Percentiles rank a stretch among this genome's conserved stretches.
phyloP scores from a whole-genome alignment of 306 rosid species.

The Oemleria cerasiformis region DNA sequence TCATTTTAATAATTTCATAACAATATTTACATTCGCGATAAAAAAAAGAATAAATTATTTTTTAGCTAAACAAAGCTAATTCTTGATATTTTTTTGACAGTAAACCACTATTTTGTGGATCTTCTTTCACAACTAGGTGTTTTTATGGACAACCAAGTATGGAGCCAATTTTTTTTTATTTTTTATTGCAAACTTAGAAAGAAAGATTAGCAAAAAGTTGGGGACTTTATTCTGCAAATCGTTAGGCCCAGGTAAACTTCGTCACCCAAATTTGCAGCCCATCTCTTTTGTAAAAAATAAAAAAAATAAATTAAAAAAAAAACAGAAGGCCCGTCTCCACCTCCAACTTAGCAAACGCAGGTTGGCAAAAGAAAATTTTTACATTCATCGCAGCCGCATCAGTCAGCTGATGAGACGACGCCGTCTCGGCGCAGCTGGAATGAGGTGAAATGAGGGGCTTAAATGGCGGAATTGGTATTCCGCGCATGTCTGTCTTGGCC shows the following conservation, averaged over 20 bases:
- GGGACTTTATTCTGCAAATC: neutral
- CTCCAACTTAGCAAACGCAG: neutral
- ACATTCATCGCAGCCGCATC: neutral
- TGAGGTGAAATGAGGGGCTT: constrained; percentile 23
- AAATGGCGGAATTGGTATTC: constrained; percentile 19
- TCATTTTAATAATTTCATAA: no score
- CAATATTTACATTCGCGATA: no score
- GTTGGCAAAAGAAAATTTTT: neutral
- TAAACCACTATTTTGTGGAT: neutral
- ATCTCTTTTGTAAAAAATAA: neutral
- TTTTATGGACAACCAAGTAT: no score
- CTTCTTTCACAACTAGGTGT: neutral
- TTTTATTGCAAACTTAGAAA: no score
- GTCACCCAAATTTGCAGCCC: neutral
- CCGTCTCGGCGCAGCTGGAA: neutral
- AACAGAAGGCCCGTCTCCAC: neutral
- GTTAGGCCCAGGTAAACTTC: neutral
- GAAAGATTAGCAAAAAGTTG: no score
- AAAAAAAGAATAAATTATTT: no score
- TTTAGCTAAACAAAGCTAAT: no score
- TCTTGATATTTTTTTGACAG: neutral
- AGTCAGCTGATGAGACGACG: neutral
- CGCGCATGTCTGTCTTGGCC: constrained; percentile 14
- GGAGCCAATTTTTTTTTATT: no score
- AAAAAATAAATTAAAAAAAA: no score